Evolutionary conservation across 2,329 filamentous ascomycete genomes (phyloP), one percentile per base, ranked within the genome.

Genomic region (Monosporascus sp.): DNA sequence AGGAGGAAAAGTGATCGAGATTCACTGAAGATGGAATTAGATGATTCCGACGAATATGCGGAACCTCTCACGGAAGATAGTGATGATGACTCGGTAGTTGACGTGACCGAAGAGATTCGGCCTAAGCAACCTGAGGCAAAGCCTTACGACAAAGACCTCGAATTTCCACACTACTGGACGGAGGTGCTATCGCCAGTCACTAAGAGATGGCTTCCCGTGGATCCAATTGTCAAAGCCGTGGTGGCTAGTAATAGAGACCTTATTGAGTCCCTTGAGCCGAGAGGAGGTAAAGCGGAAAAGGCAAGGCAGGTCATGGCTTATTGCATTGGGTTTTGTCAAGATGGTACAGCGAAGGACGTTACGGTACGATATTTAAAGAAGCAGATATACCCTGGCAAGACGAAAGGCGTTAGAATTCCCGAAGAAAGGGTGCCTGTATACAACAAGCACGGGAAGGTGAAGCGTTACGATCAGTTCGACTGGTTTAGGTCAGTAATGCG

Each of bases 281-380:
- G 90, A 15, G 92, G 93, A 6, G 81, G 78, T 37, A 90, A 88
- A 65, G 90, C 92, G 1, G 90, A 96, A 37, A 90, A 88, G 63
- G 84, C 88, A 0, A 93, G 90, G 61, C 93, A 97, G 68, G 83
- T 96, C 14, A 90, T 96, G 64, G 89, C 89, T 46, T 99, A 99
- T 64, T 81, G 96, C 2, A 77, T 97, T 20, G 92, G 88, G 0
- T 90, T 89, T 69, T 90, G 89, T 0, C 72, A 82, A 3, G 92
- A 97, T 65, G 90, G 89, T 2, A 92, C 90, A 0, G 92, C 90
- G 14, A 97, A 97, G 67, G 94, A 99, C 66, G 88, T 99, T 17
- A 99, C 94, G 0, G 85, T 94, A 11, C 83, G 94, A 27, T 99
- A 99, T 68, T 74, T 99, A 7, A 92, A 87, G 63, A 83, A 87